Base-by-base conservation (phyloP, 2,329 filamentous ascomycete genomes). In the Aspergillus phoenicis region DNA sequence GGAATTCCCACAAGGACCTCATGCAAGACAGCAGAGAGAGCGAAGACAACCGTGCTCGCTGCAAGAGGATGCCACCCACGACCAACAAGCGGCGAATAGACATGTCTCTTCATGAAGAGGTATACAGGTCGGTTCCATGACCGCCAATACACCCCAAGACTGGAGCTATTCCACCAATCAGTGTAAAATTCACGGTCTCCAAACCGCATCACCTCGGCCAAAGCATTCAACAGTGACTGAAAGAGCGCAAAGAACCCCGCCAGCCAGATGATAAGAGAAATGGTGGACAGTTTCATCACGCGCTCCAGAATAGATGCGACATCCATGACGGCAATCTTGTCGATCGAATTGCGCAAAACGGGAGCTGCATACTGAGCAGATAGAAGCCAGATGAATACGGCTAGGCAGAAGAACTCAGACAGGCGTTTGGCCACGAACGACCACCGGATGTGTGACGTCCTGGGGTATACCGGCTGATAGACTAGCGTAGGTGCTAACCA, bases 51-150 rank as follows among this genome's bases (percentile, higher is more conserved):
- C 28, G 91, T 81, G 70, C 92, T 94, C 1, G 95, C 91, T 0
- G 84, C 74, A 3, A 80, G 78, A 8, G 88, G 84, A 59, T 85
- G 90, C 83, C 91, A 93, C 1, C 95, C 95, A 51, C 95, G 85
- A 0, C 91, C 91, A 33, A 96, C 84, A 64, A 99, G 83, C 1
- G 95, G 95, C 41, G 89, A 89, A 79, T 95, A 98, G 55, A 99
- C 87, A 75, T 99, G 95, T 39, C 95, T 84, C 71, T 91, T 93
- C 88, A 99, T 98, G 77, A 97, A 99, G 61, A 93, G 89, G 72
- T 96, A 96, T 5, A 99, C 94, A 0, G 95, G 95, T 75, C 96
- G 96, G 80, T 99, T 99, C 95, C 95, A 99, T 0, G 89, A 91
- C 22, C 93, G 88, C 94, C 94, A 97, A 81, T 99, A 99, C 4